These are phyloP conservation scores for Plantago elongata DNA, from an alignment of 257 asterid genomes.

Conservation along the genomic window DNA sequence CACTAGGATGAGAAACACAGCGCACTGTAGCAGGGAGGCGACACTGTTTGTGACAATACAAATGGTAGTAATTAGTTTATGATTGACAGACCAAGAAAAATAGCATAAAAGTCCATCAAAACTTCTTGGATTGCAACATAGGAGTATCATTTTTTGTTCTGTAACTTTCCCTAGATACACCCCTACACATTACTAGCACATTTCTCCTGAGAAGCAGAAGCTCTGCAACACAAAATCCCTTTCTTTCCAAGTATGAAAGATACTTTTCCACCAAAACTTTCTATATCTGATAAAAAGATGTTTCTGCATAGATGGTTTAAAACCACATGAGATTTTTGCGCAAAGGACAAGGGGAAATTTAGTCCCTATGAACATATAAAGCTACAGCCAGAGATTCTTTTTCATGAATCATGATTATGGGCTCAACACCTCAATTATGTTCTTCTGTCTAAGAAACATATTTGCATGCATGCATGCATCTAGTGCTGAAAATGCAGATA, in stretches of 20 bases:
- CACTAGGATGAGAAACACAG: conserved; percentile 88
- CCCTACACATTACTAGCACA: too few species aligned
- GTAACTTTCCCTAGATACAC: neutral
- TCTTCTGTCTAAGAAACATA: neutral
- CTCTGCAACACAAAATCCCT: neutral
- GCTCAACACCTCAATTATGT: neutral
- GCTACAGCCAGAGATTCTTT: too few species aligned
- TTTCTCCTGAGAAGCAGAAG: neutral
- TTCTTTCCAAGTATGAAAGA: neutral
- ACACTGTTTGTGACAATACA: conserved; percentile 47
- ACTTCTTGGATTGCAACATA: too few species aligned
- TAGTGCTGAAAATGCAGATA: neutral
- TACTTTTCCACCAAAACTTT: neutral
- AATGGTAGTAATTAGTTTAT: neutral
- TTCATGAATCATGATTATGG: conserved; percentile 1
- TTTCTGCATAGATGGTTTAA: neutral
- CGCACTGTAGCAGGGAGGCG: conserved; percentile 89
- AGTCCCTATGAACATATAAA: too few species aligned
- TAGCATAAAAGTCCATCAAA: neutral
- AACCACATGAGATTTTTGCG: too few species aligned
- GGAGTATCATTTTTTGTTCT: neutral
- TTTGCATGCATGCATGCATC: neutral
- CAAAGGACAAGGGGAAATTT: too few species aligned
- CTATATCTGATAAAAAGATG: neutral
- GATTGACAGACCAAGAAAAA: neutral